These are phyloP conservation scores for Pseudocercospora vitis DNA, from an alignment of 2,329 filamentous ascomycete species.

Conservation along the genomic window DNA sequence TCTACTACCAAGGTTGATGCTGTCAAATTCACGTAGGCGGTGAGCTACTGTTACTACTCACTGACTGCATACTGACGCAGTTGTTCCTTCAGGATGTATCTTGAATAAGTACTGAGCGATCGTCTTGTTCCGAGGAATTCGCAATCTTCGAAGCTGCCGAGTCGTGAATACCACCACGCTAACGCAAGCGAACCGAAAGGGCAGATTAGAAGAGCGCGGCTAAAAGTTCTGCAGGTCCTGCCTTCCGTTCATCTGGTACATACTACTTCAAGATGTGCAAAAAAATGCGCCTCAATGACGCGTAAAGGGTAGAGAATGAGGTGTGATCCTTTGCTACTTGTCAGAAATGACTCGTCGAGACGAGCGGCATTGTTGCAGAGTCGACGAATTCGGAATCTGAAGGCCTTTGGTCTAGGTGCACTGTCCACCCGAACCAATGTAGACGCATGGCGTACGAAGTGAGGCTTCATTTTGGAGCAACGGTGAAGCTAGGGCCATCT, in stretches of 20 bases:
- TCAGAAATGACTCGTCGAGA: slow-evolving; percentile 6
- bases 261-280: neutral
- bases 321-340: neutral
- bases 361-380: neutral
- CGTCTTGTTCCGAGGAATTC: neutral
- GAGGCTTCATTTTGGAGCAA: neutral
- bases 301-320: neutral
- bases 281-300: neutral
- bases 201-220: neutral
- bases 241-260: neutral
- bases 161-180: slow-evolving; percentile 7
- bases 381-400: slow-evolving; percentile 4
- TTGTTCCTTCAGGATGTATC: neutral
- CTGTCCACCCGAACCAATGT: neutral
- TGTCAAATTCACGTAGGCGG: slow-evolving; percentile 8
- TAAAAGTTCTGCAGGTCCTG: neutral
- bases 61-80: neutral
- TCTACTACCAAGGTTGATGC: neutral
- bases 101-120: neutral
- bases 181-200: too few relatives aligned
- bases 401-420: slow-evolving; percentile 8
- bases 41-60: neutral
- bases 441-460: slow-evolving; percentile 1
- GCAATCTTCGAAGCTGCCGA: neutral
- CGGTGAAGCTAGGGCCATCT: slow-evolving; percentile 11